These are phyloP conservation scores for Pseudocercospora eumusae DNA, from an alignment of 2,329 filamentous ascomycete genomes.

Conservation along the genomic window DNA sequence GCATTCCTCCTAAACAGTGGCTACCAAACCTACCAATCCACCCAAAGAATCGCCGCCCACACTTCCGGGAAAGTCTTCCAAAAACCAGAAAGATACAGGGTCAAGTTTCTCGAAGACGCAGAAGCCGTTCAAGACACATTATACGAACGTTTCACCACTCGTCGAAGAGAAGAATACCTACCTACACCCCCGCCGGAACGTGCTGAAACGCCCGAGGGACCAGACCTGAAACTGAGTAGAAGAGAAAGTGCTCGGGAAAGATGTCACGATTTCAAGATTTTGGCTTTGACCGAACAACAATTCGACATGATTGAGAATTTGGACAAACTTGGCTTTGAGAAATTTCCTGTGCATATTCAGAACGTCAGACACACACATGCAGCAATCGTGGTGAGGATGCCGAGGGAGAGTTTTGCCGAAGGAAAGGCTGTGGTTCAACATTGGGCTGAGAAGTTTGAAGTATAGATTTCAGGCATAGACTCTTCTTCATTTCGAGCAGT, in stretches of 20 bases:
- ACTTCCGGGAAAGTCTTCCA: conserved; percentile 62
- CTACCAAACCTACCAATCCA: conserved; percentile 74
- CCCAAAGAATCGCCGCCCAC: conserved; percentile 73
- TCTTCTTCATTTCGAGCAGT: too few relatives aligned
- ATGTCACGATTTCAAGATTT: conserved; percentile 56
- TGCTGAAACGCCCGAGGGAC: conserved; percentile 15
- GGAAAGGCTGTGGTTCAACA: conserved; percentile 76
- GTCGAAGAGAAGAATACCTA: conserved; percentile 70
- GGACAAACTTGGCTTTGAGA: conserved; percentile 62
- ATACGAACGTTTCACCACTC: conserved; percentile 70
- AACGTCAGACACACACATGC: conserved; percentile 81
- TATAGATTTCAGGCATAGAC: conserved; percentile 42
- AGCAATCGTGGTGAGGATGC: conserved; percentile 79
- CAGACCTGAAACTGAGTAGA: conserved; percentile 18
- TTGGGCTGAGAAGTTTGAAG: conserved; percentile 74
- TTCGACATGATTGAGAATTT: conserved; percentile 81
- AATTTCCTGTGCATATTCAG: conserved; percentile 70
- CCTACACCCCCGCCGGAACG: conserved; percentile 46
- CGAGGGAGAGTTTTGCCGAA: conserved; percentile 66
- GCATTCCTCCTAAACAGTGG: conserved; percentile 74
- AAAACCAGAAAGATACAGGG: conserved; percentile 67
- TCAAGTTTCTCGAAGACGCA: conserved; percentile 69
- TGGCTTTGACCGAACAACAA: conserved; percentile 77
- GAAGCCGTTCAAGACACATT: conserved; percentile 74
- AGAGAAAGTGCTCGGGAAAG: conserved; percentile 33